Evolutionary conservation across 352 stramenopile genomes (phyloP).

Genomic region (Phytophthora vignae): DNA sequence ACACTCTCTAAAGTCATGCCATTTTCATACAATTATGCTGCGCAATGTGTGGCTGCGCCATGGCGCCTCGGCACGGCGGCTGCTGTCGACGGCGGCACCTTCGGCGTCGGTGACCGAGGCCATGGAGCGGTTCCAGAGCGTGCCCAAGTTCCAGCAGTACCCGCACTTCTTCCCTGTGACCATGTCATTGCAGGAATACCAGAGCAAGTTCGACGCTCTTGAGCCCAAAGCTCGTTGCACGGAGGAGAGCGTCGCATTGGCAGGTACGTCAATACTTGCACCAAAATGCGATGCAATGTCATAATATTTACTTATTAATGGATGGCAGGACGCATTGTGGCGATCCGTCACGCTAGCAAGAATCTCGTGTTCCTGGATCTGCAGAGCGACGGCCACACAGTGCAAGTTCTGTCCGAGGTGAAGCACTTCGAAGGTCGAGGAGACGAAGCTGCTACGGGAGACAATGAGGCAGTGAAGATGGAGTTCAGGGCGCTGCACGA

Average conservation of each 20-base stretch:
- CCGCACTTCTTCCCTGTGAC: slow-evolving; percentile 74
- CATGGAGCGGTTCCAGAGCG: slow-evolving; percentile 65
- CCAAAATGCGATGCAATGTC: slow-evolving; percentile 4
- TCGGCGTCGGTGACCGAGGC: slow-evolving; percentile 34
- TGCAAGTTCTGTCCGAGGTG: slow-evolving; percentile 82
- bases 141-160: slow-evolving; percentile 65
- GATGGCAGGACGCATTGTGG: slow-evolving; percentile 65
- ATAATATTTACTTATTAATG: background rate
- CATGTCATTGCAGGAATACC: slow-evolving; percentile 72
- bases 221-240: slow-evolving; percentile 64
- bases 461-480: slow-evolving; percentile 47
- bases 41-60: slow-evolving; percentile 39
- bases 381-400: slow-evolving; percentile 63
- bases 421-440: slow-evolving; percentile 72
- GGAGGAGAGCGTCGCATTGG: slow-evolving; percentile 63
- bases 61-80: slow-evolving; percentile 29
- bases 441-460: slow-evolving; percentile 19
- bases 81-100: slow-evolving; percentile 30
- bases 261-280: slow-evolving; percentile 37
- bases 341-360: slow-evolving; percentile 83
- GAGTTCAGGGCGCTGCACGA: slow-evolving; percentile 74
- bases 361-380: slow-evolving; percentile 87
- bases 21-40: slow-evolving; percentile 21
- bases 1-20: slow-evolving; percentile 3
- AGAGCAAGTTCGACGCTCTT: slow-evolving; percentile 60